Evolutionary conservation across 1,284 basidiomycete species (phyloP).

Genomic region (Ganoderma lucidum): DNA sequence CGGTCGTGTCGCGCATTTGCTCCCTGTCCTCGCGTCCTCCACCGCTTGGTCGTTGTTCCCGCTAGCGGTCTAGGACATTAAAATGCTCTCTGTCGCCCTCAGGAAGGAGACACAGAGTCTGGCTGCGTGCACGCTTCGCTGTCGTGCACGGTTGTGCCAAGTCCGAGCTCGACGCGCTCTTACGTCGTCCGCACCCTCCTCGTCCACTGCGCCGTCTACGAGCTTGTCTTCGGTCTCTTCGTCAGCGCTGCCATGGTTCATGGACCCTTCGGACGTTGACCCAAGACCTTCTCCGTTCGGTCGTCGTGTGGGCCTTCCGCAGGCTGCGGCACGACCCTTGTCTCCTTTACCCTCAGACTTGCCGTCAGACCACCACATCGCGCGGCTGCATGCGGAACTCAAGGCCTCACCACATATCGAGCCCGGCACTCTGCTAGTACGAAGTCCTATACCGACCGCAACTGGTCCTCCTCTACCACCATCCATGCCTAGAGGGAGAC

Average conservation of each 20-base stretch:
- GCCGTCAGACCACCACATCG: constrained; percentile 45
- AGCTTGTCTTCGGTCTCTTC: constrained; percentile 14
- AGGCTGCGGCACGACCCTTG: constrained; percentile 35
- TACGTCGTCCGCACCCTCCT: constrained; percentile 26
- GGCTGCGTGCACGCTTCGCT: constrained; percentile 13
- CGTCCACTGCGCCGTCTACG: constrained; percentile 13
- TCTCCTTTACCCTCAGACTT: constrained; percentile 56
- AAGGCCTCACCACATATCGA: constrained; percentile 70
- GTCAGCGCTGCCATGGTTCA: constrained; percentile 56
- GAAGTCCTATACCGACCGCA: constrained; percentile 53
- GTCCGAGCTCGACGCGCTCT: constrained; percentile 24
- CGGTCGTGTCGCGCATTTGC: neutral
- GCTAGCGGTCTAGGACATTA: neutral
- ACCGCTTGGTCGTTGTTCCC: neutral
- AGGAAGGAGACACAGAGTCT: constrained; percentile 16
- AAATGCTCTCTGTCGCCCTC: constrained; percentile 21
- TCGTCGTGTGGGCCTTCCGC: constrained; percentile 37
- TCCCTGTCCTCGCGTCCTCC: neutral
- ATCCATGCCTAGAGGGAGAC: constrained; percentile 62
- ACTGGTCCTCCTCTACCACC: constrained; percentile 63
- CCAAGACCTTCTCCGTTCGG: constrained; percentile 16
- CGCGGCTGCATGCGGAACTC: constrained; percentile 59
- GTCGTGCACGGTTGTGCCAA: constrained; percentile 10
- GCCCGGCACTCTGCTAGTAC: constrained; percentile 58
- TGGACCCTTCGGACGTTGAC: constrained; percentile 50